phyloP scores from a whole-genome alignment of 1,284 basidiomycete genomes.

The Ganoderma lingzhi region DNA sequence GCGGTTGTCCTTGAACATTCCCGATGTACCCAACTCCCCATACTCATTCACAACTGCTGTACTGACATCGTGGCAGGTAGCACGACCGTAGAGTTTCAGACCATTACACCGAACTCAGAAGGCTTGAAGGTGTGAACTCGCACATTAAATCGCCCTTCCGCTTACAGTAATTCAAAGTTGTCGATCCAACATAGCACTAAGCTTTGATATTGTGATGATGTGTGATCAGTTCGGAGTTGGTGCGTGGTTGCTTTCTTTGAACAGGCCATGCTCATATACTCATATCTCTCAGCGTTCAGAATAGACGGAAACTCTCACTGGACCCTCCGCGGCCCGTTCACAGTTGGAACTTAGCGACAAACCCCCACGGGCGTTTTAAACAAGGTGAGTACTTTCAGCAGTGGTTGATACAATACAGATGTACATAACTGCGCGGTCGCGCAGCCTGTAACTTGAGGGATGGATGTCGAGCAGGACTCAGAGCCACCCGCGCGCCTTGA shows the following conservation, averaged over 20 bases:
- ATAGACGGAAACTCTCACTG: not conserved
- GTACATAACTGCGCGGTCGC: not conserved
- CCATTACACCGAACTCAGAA: not conserved
- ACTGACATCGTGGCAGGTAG: not conserved
- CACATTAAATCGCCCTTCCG: not conserved
- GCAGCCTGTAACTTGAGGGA: not conserved
- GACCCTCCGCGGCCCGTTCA: not conserved
- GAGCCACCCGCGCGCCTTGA: constrained; percentile 40
- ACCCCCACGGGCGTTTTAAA: not conserved
- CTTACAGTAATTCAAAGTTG: too few relatives aligned
- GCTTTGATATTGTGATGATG: too few relatives aligned
- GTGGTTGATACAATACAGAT: not conserved
- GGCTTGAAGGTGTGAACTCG: not conserved
- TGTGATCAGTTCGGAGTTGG: too few relatives aligned
- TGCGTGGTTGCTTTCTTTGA: too few relatives aligned
- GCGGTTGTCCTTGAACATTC: not conserved
- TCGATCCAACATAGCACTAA: too few relatives aligned
- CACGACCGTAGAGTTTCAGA: not conserved
- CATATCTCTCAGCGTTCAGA: not conserved
- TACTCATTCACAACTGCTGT: not conserved
- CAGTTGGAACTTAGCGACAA: not conserved
- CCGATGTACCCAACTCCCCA: not conserved
- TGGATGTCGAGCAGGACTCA: not conserved
- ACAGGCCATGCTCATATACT: not conserved
- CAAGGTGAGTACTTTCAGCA: not conserved